Evolutionary conservation across 1,139 yeast species (phyloP).

Genomic region (Yamadazyma sp.): DNA sequence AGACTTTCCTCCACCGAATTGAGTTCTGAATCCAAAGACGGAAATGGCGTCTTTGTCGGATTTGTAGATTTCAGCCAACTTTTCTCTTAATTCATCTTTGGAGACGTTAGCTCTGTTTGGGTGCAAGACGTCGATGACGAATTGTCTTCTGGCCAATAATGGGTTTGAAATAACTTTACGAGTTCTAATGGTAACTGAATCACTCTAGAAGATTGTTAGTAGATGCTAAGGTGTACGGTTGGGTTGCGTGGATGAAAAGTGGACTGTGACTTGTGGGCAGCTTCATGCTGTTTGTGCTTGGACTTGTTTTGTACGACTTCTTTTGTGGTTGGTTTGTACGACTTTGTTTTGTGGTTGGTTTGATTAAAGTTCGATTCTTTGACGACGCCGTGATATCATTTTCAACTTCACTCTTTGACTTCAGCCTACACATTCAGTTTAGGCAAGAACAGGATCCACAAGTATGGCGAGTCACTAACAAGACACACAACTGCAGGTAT

Average conservation of each 20-base stretch:
- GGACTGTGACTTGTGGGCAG: neutral
- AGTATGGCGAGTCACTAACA: too few species aligned
- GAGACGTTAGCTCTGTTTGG: conserved; percentile 99
- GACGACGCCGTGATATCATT: too few species aligned
- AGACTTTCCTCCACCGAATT: conserved; percentile 99
- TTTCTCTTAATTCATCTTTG: conserved; percentile 99
- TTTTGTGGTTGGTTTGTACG: too few species aligned
- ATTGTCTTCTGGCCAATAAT: conserved; percentile 99
- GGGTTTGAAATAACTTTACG: conserved; percentile 99
- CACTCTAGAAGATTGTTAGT: conserved; percentile 62
- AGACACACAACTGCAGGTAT: neutral
- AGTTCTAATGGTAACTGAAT: conserved; percentile 99
- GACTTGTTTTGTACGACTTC: neutral
- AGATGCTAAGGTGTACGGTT: conserved; percentile 8
- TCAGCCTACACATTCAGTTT: too few species aligned
- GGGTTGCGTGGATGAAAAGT: too few species aligned
- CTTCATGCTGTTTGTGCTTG: too few species aligned
- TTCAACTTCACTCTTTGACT: too few species aligned
- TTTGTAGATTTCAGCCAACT: conserved; percentile 94
- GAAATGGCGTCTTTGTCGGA: conserved; percentile 98
- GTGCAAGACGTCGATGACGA: conserved; percentile 98
- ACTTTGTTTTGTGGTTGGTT: too few species aligned
- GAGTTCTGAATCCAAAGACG: conserved; percentile 99
- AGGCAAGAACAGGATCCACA: neutral
- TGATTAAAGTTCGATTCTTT: too few species aligned